Percentiles rank a stretch among this genome's conserved stretches.
These are phyloP conservation scores for Fusarium paranaense DNA, from an alignment of 2,329 filamentous ascomycete species.

Conservation along the genomic window DNA sequence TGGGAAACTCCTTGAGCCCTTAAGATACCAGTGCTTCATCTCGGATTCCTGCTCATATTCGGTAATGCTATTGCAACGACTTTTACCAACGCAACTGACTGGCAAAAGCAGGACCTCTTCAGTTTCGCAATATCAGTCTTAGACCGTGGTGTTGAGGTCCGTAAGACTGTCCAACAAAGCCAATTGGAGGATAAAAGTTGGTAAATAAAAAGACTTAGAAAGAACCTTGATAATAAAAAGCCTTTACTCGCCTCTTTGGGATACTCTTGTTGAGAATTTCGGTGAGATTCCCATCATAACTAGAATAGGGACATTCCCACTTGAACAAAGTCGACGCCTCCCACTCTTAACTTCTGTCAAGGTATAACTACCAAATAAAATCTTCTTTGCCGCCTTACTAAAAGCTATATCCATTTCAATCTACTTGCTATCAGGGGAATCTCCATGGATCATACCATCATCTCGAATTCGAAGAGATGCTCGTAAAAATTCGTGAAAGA, in stretches of 20 bases:
- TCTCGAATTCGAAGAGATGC: neutral
- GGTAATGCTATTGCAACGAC: neutral
- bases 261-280: neutral
- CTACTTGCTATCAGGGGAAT: neutral
- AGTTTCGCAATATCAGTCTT: neutral
- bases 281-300: neutral
- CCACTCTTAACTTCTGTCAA: neutral
- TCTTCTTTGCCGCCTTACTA: accelerated
- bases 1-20: neutral
- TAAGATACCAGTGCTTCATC: neutral
- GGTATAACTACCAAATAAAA: neutral
- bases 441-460: neutral
- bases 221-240: too few relatives aligned
- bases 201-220: neutral
- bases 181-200: neutral
- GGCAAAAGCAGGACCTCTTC: neutral
- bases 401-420: accelerated
- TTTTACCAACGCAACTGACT: neutral
- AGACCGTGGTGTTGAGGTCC: neutral
- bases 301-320: neutral
- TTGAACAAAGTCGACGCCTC: neutral
- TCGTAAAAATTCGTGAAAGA: neutral
- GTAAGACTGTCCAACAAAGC: neutral
- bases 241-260: neutral
- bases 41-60: neutral